These are phyloP conservation scores for Diaporthe sp. DNA, from an alignment of 2,329 filamentous ascomycete genomes.

Conservation along the genomic window DNA sequence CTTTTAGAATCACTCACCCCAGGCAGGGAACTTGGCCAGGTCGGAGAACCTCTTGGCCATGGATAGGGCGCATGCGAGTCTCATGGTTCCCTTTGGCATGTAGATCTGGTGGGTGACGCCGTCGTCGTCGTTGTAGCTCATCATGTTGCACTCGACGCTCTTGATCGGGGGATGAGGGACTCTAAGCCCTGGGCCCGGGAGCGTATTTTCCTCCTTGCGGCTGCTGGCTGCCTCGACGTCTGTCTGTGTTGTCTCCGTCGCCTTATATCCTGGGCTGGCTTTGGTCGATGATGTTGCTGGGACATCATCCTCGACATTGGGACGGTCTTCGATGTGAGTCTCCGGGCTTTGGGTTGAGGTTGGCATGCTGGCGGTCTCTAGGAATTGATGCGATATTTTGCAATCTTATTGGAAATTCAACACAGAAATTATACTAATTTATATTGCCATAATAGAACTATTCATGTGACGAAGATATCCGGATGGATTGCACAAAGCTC, in stretches of 20 bases:
- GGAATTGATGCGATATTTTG: background rate
- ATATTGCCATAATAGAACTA: background rate
- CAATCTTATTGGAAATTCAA: background rate
- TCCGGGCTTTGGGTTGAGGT: background rate
- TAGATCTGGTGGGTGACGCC: background rate
- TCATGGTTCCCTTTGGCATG: background rate
- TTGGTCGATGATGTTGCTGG: background rate
- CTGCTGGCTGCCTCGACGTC: background rate
- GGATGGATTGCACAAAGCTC: background rate
- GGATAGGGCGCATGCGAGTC: background rate
- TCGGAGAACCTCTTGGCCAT: background rate
- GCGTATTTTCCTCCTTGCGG: background rate
- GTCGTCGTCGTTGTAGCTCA: background rate
- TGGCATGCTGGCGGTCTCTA: background rate
- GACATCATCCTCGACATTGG: background rate
- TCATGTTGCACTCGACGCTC: slow-evolving; percentile 10
- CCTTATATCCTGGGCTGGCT: background rate
- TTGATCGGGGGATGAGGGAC: background rate
- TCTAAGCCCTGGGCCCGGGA: too few relatives aligned
- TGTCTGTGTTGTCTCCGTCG: background rate
- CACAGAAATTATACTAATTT: background rate
- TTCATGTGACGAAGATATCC: background rate
- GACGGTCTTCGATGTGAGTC: background rate
- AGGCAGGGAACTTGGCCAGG: slow-evolving; percentile 12
- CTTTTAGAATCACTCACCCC: background rate